These are phyloP conservation scores for Trichocladium uniseriatum DNA, from an alignment of 495 filamentous ascomycete genomes.

Conservation along the genomic window DNA sequence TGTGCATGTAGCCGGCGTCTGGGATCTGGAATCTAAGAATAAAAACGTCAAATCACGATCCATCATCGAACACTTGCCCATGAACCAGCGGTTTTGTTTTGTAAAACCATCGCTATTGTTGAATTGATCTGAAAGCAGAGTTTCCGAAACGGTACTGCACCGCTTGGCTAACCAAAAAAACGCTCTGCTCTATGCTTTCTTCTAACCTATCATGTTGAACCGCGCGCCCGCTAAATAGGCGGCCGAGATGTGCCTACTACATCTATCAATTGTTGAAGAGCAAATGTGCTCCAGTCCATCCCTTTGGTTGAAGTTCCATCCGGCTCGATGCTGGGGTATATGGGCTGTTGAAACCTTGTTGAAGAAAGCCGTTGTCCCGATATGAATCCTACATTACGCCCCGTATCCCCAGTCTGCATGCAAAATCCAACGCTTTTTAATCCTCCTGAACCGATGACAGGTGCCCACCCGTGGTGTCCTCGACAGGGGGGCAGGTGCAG, in stretches of 20 bases:
- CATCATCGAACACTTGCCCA: too few relatives aligned
- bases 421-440: not conserved
- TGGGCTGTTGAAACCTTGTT: not conserved
- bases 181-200: not conserved
- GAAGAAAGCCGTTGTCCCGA: not conserved
- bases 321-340: not conserved
- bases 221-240: not conserved
- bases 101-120: too few relatives aligned
- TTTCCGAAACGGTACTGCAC: too few relatives aligned
- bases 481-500: slow-evolving; percentile 87
- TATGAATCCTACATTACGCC: not conserved
- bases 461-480: slow-evolving; percentile 40
- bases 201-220: not conserved
- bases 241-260: not conserved
- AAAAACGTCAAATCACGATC: not conserved
- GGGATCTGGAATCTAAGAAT: not conserved
- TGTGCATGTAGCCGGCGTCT: not conserved
- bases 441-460: slow-evolving; percentile 18
- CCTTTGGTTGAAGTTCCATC: not conserved
- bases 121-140: too few relatives aligned
- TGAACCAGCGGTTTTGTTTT: too few relatives aligned
- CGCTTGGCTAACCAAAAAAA: too few relatives aligned
- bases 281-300: not conserved
- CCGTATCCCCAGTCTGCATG: not conserved
- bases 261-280: not conserved